Evolutionary conservation across 2,329 filamentous ascomycete genomes (phyloP).

Genomic region (Didymella lethalis): DNA sequence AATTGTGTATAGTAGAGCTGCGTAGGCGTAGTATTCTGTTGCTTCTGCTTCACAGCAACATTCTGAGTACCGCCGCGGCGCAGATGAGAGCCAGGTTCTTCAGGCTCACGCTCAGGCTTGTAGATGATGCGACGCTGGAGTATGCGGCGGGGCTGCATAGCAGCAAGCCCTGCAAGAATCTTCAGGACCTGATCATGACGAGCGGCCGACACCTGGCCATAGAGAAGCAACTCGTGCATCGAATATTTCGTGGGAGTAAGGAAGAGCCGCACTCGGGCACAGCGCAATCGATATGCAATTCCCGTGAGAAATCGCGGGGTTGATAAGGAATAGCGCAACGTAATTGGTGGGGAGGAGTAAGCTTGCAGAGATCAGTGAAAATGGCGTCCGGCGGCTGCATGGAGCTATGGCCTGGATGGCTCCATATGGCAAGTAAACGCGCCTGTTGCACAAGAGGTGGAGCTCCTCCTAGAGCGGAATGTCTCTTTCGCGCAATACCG

Average conservation of each 20-base stretch:
- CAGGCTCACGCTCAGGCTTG: constrained; percentile 61
- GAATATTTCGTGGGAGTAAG: constrained; percentile 16
- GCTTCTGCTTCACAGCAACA: constrained; percentile 44
- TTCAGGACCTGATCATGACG: constrained; percentile 68
- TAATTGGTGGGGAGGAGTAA: constrained; percentile 34
- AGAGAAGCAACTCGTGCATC: constrained; percentile 71
- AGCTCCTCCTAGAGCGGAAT: constrained; percentile 25
- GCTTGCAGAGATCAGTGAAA: constrained; percentile 28
- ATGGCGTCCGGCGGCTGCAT: constrained; percentile 23
- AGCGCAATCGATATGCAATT: constrained; percentile 39
- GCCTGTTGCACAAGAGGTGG: constrained; percentile 23
- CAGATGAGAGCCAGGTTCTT: constrained; percentile 49
- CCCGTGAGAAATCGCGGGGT: constrained; percentile 40
- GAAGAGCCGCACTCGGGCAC: constrained; percentile 27
- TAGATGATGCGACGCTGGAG: constrained; percentile 66
- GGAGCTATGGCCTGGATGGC: constrained; percentile 33
- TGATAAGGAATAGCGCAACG: constrained; percentile 32
- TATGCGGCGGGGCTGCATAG: constrained; percentile 65
- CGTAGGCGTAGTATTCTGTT: constrained; percentile 53
- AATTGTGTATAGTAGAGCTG: constrained; percentile 64
- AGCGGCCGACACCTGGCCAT: constrained; percentile 63
- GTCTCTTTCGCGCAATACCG: constrained; percentile 19
- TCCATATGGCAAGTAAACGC: constrained; percentile 23
- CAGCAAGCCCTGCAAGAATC: constrained; percentile 67
- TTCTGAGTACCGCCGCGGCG: constrained; percentile 50